phyloP scores from a whole-genome alignment of 2,329 filamentous ascomycete genomes.

The Penicillium carneum region DNA sequence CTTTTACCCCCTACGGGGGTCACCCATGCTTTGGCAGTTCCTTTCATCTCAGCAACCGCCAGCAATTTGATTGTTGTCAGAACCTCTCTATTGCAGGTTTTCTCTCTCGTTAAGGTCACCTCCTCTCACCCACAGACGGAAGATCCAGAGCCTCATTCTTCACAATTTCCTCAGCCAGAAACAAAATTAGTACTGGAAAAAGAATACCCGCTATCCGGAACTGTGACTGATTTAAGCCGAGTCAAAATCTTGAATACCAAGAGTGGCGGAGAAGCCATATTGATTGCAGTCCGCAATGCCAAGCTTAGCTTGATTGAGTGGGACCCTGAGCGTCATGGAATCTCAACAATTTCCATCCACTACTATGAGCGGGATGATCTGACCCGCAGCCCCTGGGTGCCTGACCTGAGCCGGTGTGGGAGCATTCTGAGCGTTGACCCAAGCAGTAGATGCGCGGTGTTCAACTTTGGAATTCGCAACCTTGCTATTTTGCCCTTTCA shows the following conservation, averaged over 20 bases:
- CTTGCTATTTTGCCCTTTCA: conserved; percentile 93
- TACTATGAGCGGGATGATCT: conserved; percentile 97
- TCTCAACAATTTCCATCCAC: conserved; percentile 92
- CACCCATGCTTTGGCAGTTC: conserved; percentile 80
- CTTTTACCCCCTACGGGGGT: conserved; percentile 92
- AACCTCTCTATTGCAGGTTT: conserved; percentile 91
- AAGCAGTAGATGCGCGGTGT: conserved; percentile 87
- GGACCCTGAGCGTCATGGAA: conserved; percentile 79
- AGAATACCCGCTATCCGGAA: conserved; percentile 84
- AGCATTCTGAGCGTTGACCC: conserved; percentile 89
- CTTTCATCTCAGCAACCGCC: conserved; percentile 76
- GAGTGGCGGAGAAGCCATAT: conserved; percentile 81
- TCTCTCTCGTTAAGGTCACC: conserved; percentile 73
- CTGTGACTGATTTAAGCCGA: conserved; percentile 80
- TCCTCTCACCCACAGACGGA: conserved; percentile 53
- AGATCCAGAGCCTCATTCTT: conserved; percentile 57
- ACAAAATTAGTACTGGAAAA: conserved; percentile 83
- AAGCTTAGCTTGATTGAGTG: conserved; percentile 93
- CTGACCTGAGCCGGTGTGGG: conserved; percentile 74
- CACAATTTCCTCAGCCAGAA: conserved; percentile 68
- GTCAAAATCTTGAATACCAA: conserved; percentile 76
- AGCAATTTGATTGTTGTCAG: conserved; percentile 90
- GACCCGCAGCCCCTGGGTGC: conserved; percentile 80
- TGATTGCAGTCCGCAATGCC: conserved; percentile 86
- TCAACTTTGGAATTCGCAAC: conserved; percentile 88